These are phyloP conservation scores for Stygiomarasmius scandens DNA, from an alignment of 1,284 basidiomycete species.

Conservation along the genomic window DNA sequence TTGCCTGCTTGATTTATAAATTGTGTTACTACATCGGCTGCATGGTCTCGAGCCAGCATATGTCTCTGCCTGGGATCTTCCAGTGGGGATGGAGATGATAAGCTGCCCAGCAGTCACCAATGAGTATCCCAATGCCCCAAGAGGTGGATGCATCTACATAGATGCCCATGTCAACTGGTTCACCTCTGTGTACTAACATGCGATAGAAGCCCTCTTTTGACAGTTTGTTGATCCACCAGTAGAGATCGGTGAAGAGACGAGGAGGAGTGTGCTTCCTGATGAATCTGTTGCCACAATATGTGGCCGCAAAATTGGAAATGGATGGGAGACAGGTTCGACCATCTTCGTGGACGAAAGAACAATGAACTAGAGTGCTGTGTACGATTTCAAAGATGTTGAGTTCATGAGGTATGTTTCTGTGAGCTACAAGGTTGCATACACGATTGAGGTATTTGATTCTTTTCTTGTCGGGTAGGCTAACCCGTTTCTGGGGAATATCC, in stretches of 20 bases:
- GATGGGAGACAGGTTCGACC: slow-evolving; percentile 18
- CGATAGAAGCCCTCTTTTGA: not conserved
- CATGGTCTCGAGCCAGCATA: slow-evolving; percentile 18
- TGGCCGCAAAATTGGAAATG: slow-evolving; percentile 1
- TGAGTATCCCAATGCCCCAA: slow-evolving; percentile 33
- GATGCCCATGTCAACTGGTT: slow-evolving; percentile 17
- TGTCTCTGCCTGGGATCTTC: slow-evolving; percentile 15
- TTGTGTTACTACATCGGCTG: too few relatives aligned
- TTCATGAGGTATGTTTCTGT: slow-evolving; percentile 4
- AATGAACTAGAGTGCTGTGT: slow-evolving; percentile 12
- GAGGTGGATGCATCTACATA: too few relatives aligned
- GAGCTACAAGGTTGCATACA: too few relatives aligned
- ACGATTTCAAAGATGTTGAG: not conserved
- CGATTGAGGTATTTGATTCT: not conserved
- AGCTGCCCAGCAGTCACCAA: slow-evolving; percentile 12
- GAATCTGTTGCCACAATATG: too few relatives aligned
- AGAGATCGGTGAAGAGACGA: not conserved
- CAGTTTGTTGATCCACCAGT: slow-evolving; percentile 28
- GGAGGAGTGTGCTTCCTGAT: too few relatives aligned
- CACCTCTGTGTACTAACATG: slow-evolving; percentile 8
- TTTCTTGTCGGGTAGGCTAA: slow-evolving; percentile 19
- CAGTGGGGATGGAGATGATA: slow-evolving; percentile 18
- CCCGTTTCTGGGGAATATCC: not conserved
- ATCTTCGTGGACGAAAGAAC: slow-evolving; percentile 19
- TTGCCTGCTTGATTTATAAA: too few relatives aligned